Evolutionary conservation across 1,139 yeast species (phyloP), one percentile per base, ranked within the genome.

Genomic region (Zygosaccharomyces sapae): DNA sequence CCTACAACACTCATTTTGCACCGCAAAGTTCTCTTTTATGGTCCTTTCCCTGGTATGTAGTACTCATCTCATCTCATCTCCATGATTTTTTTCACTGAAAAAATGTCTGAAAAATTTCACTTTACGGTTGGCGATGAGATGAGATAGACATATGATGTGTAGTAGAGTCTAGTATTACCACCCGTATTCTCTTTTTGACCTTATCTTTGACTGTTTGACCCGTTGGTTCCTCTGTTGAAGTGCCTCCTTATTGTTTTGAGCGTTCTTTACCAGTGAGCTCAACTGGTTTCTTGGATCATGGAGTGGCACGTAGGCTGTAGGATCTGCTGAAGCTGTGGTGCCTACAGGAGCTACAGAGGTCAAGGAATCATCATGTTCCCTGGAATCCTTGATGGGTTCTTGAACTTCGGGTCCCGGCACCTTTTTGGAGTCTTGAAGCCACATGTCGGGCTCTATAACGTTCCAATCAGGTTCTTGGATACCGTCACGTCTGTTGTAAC

Each of bases 1-100:
- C 98, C 98, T 41, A 92, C 96, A 29, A 83, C 96, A 49, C 96
- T 87, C 97, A 92, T 49, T 89, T 27, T 35, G 43, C 22, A 8
- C 43, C 25, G 18, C 12, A n/a, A 33, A 13, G 9, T 22, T 22
- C 25, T 22, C 19, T 6, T 36, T n/a, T 16, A 38, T 22, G 1
- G 25, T 9, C 25, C 25, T 22, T 22, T n/a, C n/a, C n/a, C n/a
- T n/a, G 13, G 40, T 34, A 25, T 13, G 29, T 19, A 19, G 22
- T 33, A 10, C 20, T 20, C 29, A 13, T 20, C 29, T 12, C 25
- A 22, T 41, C 37, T 10, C 25, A 33, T 33, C 43, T 30, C 37
- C 12, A 22, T 30, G 38, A 33, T 24, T 34, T 41, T 38, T 38
- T 38, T 38, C 22, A 8, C 16, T 12, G n/a, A 19, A 41, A 34